Evolutionary conservation across 345 rosid species (phyloP), one percentile per base, ranked within the genome.

Genomic region (Brassica incana): DNA sequence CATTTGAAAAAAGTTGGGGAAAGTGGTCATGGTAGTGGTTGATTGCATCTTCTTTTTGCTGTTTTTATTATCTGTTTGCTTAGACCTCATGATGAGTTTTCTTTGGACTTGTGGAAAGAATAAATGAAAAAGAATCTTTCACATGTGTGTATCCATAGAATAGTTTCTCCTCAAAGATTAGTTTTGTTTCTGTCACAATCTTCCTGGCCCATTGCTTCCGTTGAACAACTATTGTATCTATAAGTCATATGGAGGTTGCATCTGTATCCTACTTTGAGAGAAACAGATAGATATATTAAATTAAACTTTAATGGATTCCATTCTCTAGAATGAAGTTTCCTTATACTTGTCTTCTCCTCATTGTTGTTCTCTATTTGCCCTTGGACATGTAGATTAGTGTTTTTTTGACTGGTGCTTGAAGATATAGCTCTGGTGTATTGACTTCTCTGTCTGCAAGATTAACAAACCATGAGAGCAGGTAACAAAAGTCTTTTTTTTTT

Each of bases 401-500:
- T 4, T 64, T 16, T 5, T 10, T 2, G 35, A 36, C 40, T 30
- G 73, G 73, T 79, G 78, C 69, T 64, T 77, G 79, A 86, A 78
- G 83, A 77, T 65, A 76, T 80, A 33, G 60, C 83, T 65, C 16
- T 10, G 35, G 36, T 64, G 69, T 68, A 78, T 72, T 61, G 81
- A 81, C 77, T 61, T 52, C 71, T 70, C 52, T 67, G 23, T 64
- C 73, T 78, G 79, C 65, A 83, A 68, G 67, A 30, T 58, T 32
- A 29, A 72, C 71, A 71, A 85, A 88, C 30, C 33, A 88, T 91
- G 98, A 87, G 88, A 82, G 80, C 88, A 74, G 96, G 90, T 92
- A 68, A 78, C 74, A 77, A 79, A 79, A 23, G 2, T 8, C 32
- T 61, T 33, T 18, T 18, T 33, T 18, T 18, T 5, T 32, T 38